Conservation (phyloP, 768 basidiomycete species). For the Podaxis rugospora region DNA sequence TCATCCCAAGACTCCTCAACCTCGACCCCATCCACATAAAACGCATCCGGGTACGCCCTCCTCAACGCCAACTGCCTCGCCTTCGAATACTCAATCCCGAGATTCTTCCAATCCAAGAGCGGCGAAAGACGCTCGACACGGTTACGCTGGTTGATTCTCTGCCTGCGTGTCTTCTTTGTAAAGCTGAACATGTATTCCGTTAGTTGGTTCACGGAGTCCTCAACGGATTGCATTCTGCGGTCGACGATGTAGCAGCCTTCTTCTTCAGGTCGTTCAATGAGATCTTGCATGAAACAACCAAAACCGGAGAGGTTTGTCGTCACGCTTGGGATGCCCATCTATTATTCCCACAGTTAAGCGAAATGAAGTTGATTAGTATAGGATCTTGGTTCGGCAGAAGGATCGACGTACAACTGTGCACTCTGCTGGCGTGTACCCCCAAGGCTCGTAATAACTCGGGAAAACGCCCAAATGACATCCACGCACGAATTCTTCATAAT, state of each 20-base stretch:
- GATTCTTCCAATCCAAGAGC: conserved; percentile 95
- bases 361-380: conserved; percentile 1
- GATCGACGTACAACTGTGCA: conserved; percentile 82
- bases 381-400: background rate
- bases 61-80: conserved; percentile 87
- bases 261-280: conserved; percentile 91
- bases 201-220: conserved; percentile 87
- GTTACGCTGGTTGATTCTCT: conserved; percentile 98
- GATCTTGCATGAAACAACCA: conserved; percentile 97
- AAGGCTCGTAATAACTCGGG: conserved; percentile 95
- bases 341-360: conserved; percentile 20
- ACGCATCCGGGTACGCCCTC: conserved; percentile 93
- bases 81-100: conserved; percentile 97
- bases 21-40: conserved; percentile 57
- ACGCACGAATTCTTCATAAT: conserved; percentile 98
- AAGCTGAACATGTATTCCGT: conserved; percentile 73
- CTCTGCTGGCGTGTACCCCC: conserved; percentile 97
- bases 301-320: conserved; percentile 98
- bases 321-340: conserved; percentile 98
- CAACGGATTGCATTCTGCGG: conserved; percentile 81
- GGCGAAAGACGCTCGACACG: conserved; percentile 93
- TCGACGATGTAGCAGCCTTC: conserved; percentile 98
- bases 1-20: conserved; percentile 31
- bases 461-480: conserved; percentile 99
- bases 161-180: conserved; percentile 81